These are phyloP conservation scores for Apostasia ramifera DNA, from an alignment of 106 monocot species.

Conservation along the genomic window DNA sequence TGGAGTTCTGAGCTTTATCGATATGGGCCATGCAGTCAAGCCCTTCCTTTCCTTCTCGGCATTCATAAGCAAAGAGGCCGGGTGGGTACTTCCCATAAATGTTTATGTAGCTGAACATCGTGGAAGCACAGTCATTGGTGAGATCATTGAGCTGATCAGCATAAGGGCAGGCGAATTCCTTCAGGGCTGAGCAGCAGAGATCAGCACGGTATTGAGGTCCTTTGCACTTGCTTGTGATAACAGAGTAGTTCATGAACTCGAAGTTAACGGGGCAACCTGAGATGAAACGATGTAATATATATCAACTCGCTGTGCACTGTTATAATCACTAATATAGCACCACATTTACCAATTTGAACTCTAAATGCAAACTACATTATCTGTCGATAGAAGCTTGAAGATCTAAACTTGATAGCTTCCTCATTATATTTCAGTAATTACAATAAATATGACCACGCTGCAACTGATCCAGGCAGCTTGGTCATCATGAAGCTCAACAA, in stretches of 20 bases:
- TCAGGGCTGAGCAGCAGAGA: slow-evolving; percentile 11
- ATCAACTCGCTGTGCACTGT: no score
- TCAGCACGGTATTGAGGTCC: slow-evolving; percentile 1
- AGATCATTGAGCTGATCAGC: slow-evolving; percentile 3
- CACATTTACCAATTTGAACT: no score
- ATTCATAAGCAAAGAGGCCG: not conserved
- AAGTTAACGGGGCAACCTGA: slow-evolving; percentile 20
- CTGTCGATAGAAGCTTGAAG: no score
- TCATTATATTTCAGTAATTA: no score
- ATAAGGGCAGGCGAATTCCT: slow-evolving; percentile 19
- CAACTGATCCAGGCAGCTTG: no score
- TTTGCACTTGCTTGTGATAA: slow-evolving; percentile 17
- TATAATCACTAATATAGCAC: no score
- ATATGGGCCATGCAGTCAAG: not conserved
- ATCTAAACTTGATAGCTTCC: no score
- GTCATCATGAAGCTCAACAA: no score
- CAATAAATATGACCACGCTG: no score
- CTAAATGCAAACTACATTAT: no score
- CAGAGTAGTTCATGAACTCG: slow-evolving; percentile 18
- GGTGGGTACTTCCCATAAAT: not conserved
- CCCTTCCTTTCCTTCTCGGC: slow-evolving; percentile 1
- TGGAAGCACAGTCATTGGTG: slow-evolving; percentile 9
- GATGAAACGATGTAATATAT: not conserved
- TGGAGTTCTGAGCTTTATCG: no score
- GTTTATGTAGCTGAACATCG: slow-evolving; percentile 6